Conservation (phyloP, 2,329 filamentous ascomycete species). For the Lecanosticta acicola region DNA sequence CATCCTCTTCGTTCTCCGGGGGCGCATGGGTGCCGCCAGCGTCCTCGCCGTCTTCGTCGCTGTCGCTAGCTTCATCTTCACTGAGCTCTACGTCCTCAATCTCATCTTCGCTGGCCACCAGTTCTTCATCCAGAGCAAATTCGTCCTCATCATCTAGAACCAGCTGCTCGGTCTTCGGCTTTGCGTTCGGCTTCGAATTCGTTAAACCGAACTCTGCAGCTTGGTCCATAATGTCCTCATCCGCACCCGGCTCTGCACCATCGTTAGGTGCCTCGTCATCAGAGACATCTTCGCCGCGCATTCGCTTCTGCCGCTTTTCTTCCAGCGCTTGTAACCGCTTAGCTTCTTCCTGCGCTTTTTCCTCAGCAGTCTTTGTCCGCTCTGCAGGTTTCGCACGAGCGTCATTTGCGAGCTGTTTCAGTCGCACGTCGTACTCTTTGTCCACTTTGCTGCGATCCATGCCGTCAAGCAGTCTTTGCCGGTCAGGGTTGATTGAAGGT, state of each 20-base stretch:
- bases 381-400: conserved; percentile 78
- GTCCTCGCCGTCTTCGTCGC: conserved; percentile 13
- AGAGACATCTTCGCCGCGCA: conserved; percentile 76
- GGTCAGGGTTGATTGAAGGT: conserved; percentile 54
- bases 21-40: conserved; percentile 24
- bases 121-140: conserved; percentile 81
- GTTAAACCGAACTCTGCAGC: conserved; percentile 60
- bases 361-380: conserved; percentile 85
- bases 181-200: conserved; percentile 44
- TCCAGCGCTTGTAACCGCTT: conserved; percentile 74
- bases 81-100: conserved; percentile 28
- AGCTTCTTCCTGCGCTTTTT: conserved; percentile 72
- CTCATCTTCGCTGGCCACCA: conserved; percentile 73
- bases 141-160: conserved; percentile 92
- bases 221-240: conserved; percentile 47
- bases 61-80: conserved; percentile 13
- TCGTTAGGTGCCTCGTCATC: conserved; percentile 40
- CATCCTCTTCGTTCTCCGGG: conserved; percentile 43
- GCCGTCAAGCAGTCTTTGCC: conserved; percentile 55
- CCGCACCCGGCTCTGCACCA: conserved; percentile 26
- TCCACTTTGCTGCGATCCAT: conserved; percentile 64
- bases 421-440: conserved; percentile 78
- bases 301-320: conserved; percentile 72
- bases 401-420: conserved; percentile 78
- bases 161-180: conserved; percentile 39